Evolutionary conservation across 768 basidiomycete species (phyloP).

Genomic region (Mrakia hoshinonis): DNA sequence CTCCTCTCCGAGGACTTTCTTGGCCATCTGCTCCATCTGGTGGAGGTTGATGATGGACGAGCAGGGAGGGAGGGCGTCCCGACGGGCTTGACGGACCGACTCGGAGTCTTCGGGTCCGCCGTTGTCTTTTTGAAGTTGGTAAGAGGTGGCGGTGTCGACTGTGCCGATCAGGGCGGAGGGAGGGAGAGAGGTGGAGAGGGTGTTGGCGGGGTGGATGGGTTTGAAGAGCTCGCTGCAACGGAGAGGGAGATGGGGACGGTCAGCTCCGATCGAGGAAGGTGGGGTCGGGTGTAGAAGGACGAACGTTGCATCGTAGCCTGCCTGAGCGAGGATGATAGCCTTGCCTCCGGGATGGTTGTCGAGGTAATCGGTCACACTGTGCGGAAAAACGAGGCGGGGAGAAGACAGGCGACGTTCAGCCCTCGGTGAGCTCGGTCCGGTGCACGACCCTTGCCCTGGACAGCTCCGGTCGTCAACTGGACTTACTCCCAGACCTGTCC

Average conservation of each 20-base stretch:
- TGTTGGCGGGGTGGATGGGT: constrained; percentile 26
- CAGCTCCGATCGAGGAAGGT: not conserved
- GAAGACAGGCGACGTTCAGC: not conserved
- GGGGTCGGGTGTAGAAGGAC: not conserved
- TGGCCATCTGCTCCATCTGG: constrained; percentile 22
- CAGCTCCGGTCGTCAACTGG: not conserved
- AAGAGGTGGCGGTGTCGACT: constrained; percentile 5
- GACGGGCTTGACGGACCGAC: not conserved
- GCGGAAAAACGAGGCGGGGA: not conserved
- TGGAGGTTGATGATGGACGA: constrained; percentile 22
- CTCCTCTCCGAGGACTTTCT: constrained; percentile 1
- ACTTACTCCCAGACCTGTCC: constrained; percentile 9
- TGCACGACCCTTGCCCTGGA: not conserved
- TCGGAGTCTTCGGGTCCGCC: not conserved
- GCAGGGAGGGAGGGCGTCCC: constrained; percentile 2
- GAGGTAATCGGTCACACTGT: constrained; percentile 16
- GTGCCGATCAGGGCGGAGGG: constrained; percentile 1
- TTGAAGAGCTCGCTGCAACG: constrained; percentile 14
- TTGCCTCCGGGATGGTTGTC: constrained; percentile 21
- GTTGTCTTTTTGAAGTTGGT: not conserved
- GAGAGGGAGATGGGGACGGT: not conserved
- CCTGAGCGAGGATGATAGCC: constrained; percentile 16
- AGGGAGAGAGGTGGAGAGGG: not conserved
- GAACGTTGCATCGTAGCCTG: constrained; percentile 18
- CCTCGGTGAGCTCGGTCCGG: not conserved